A percentile compares a stretch with the other conserved stretches of the same genome.
These are phyloP conservation scores for Smittium culicis DNA, from an alignment of 371 early-diverging fungal genomes.

Conservation along the genomic window DNA sequence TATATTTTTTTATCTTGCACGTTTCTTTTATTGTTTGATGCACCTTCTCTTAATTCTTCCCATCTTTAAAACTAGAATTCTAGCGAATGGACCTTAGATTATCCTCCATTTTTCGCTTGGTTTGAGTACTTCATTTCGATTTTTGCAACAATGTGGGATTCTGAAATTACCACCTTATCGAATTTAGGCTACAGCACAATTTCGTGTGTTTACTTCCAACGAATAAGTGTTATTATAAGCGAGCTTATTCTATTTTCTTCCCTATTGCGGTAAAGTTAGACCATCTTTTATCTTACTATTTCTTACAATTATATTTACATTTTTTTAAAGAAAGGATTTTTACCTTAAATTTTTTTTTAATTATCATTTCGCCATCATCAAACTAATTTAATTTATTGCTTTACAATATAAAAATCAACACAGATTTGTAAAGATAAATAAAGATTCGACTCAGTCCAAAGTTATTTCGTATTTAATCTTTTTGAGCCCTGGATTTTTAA, in stretches of 20 bases:
- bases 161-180: constrained; percentile 56
- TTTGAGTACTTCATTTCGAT: constrained; percentile 68
- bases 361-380: too few relatives aligned
- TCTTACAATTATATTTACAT: too few relatives aligned
- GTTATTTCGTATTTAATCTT: constrained; percentile 45
- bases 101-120: constrained; percentile 96
- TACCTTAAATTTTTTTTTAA: too few relatives aligned
- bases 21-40: too few relatives aligned
- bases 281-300: neutral
- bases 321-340: too few relatives aligned
- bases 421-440: constrained; percentile 31
- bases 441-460: constrained; percentile 12
- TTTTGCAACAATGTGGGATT: constrained; percentile 50
- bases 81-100: constrained; percentile 94
- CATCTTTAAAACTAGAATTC: constrained; percentile 27
- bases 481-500: constrained; percentile 69
- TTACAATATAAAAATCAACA: too few relatives aligned
- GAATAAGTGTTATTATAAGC: constrained; percentile 62
- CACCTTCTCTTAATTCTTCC: too few relatives aligned
- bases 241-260: constrained; percentile 66
- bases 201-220: constrained; percentile 67
- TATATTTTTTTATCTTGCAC: too few relatives aligned
- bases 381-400: too few relatives aligned
- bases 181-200: constrained; percentile 50
- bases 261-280: constrained; percentile 24